Base-by-base conservation (phyloP, 2,329 filamentous ascomycete species). In the Cercospora sesami region DNA sequence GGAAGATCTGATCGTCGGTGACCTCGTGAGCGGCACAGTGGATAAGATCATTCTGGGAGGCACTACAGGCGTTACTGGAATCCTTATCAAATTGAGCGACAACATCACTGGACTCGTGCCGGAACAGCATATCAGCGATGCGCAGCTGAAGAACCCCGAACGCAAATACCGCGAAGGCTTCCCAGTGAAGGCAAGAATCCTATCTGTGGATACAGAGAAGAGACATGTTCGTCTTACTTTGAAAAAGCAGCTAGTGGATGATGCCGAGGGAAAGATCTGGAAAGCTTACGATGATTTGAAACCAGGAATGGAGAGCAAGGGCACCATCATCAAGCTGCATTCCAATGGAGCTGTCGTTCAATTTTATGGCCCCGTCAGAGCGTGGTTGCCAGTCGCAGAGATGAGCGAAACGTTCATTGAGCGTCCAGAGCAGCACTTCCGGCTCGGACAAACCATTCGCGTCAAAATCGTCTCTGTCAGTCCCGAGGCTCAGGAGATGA, bases 321-420 rank as follows among this genome's bases (percentile, higher is more conserved):
- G 94, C 67, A 97, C 93, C 0, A 90, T 99, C 71, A 86, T 96
- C 72, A 96, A 91, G 71, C 84, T 99, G 10, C 84, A 93, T 66
- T 81, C 86, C 3, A 88, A 88, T 63, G 95, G 95, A 68, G 95
- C 95, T 10, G 88, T 94, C 18, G 91, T 99, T 63, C 93, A 96
- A 77, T 99, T 98, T 80, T 99, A 96, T 75, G 93, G 93, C 18
- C 81, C 85, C 8, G 84, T 99, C 21, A 88, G 89, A 72, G 96
- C 91, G 8, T 99, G 96, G 82, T 85, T 99, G 64, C 95, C 95
- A 2, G 90, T 96, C 0, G 92, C 92, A 1, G 94, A 99, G 80
- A 99, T 99, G 95, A 98, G 95, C 78, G 95, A 99, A 78, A 93
- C 94, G 10, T 97, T 91, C 77, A 97, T 99, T 75, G 87, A 91